Evolutionary conservation across 2,329 filamentous ascomycete species (phyloP), one percentile per base, ranked within the genome.

Genomic region (Trichoderma guizhouense): DNA sequence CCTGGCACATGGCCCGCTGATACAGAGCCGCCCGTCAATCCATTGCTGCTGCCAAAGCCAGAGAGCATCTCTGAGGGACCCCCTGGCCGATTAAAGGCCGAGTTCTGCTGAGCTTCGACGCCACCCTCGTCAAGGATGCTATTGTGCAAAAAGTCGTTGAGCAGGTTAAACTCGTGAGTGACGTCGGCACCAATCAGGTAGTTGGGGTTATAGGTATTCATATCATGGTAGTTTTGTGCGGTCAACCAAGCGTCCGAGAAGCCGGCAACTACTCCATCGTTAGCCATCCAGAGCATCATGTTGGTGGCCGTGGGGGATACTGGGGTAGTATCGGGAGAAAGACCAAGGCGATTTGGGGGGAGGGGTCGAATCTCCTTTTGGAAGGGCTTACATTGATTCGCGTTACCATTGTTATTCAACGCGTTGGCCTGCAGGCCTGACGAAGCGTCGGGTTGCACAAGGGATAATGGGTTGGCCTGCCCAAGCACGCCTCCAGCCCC

Each of bases 111-210:
- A 43, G 76, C 74, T 74, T 94, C 92, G 72, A 91, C 87, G 67
- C 90, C 90, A 73, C 89, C 89, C 80, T 97, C 95, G 83, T 98
- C 95, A 75, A 98, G 88, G 70, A 98, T 85, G 79, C 93, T 97
- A 76, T 91, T 97, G 81, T 95, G 96, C 73, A 99, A 88, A 80
- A 98, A 98, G 82, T 99, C 95, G 85, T 97, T 97, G 79, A 99
- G 89, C 66, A 98, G 85, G 80, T 98, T 97, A 82, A 97, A 98
- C 85, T 99, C 96, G 83, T 96, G 96, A 73, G 93, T 95, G 77
- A 98, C 93, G 83, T 99, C 96, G 74, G 94, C 93, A 64, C 86
- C 84, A 83, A 98, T 97, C 92, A 97, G 95, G 85, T 96, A 98
- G 79, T 93, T 96, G 72, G 93, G 92, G 83, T 98, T 94, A 79